Evolutionary conservation across 2,329 filamentous ascomycete species (phyloP).

Genomic region (Clathrospora elynae): DNA sequence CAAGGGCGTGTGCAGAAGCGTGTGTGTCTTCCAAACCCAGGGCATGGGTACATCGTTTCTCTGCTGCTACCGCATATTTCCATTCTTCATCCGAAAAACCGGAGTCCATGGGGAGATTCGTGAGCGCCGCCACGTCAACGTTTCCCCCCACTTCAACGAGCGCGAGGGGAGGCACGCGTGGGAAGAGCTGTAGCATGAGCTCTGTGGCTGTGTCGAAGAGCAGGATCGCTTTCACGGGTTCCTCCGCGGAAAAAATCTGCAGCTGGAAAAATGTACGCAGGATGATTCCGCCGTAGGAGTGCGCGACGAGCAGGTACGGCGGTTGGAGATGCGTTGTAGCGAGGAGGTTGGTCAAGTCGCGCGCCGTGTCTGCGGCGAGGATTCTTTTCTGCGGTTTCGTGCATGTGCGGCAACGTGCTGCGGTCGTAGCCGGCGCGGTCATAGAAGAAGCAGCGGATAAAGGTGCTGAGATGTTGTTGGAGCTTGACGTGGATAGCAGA

Average conservation of each 20-base stretch:
- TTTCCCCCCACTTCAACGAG: conserved; percentile 5
- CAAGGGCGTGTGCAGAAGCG: conserved; percentile 8
- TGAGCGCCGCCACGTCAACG: conserved; percentile 12
- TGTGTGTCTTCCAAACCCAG: conserved; percentile 9
- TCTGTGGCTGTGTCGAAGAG: conserved; percentile 14
- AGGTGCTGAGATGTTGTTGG: conserved; percentile 8
- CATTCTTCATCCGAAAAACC: conserved; percentile 15
- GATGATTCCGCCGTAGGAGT: conserved; percentile 16
- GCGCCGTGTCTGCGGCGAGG: conserved; percentile 7
- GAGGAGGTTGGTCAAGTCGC: conserved; percentile 10
- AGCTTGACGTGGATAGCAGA: conserved; percentile 9
- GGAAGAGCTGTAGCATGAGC: conserved; percentile 14
- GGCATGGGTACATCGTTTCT: neutral
- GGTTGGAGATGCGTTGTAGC: conserved; percentile 6
- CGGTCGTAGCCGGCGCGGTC: conserved; percentile 17
- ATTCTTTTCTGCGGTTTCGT: neutral
- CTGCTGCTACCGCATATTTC: conserved; percentile 3
- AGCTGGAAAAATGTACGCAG: conserved; percentile 11
- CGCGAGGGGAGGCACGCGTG: conserved; percentile 7
- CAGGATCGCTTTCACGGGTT: conserved; percentile 2
- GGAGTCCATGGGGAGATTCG: conserved; percentile 9
- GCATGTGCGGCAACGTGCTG: conserved; percentile 8
- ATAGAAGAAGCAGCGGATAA: conserved; percentile 14
- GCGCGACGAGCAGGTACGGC: conserved; percentile 11
- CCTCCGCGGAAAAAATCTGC: no score